Conservation (phyloP, 306 rosid genomes). For the Trichosanthes cucumerina region DNA sequence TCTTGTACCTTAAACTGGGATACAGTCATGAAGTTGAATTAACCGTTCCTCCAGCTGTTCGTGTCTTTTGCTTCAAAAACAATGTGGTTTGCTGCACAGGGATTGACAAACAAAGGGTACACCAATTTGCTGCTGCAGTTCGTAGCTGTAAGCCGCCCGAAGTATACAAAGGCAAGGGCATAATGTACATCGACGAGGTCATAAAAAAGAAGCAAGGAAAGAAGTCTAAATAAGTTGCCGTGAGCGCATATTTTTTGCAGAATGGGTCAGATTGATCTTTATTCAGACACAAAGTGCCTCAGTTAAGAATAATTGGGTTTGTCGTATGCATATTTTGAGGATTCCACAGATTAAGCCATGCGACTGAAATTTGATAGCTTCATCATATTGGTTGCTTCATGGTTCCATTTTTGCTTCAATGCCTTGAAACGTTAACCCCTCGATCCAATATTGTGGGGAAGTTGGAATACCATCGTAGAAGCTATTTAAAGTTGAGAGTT, state of each 20-base stretch:
- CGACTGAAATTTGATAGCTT: not conserved
- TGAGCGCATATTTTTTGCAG: conserved; percentile 2
- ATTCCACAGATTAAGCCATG: not conserved
- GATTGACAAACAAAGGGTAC: conserved; percentile 70
- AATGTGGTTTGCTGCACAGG: conserved; percentile 88
- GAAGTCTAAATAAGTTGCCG: conserved; percentile 51
- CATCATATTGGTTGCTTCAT: not conserved
- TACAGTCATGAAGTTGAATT: conserved; percentile 86
- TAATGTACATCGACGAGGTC: conserved; percentile 70
- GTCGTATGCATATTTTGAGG: not conserved
- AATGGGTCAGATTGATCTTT: not conserved
- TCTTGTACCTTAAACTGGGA: conserved; percentile 67
- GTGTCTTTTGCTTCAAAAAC: conserved; percentile 84
- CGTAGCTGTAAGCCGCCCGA: conserved; percentile 84
- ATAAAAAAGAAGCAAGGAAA: conserved; percentile 78
- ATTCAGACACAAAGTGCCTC: not conserved
- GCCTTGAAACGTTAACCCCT: not conserved
- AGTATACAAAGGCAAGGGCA: conserved; percentile 91
- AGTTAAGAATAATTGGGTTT: not conserved
- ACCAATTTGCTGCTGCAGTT: conserved; percentile 74
- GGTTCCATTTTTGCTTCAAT: conserved; percentile 4
- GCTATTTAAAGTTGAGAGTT: not conserved
- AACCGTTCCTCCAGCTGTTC: conserved; percentile 68
- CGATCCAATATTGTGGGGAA: not conserved
- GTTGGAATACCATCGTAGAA: not conserved